phyloP scores from a whole-genome alignment of 2,329 filamentous ascomycete species.

The Trichoderma koningii region DNA sequence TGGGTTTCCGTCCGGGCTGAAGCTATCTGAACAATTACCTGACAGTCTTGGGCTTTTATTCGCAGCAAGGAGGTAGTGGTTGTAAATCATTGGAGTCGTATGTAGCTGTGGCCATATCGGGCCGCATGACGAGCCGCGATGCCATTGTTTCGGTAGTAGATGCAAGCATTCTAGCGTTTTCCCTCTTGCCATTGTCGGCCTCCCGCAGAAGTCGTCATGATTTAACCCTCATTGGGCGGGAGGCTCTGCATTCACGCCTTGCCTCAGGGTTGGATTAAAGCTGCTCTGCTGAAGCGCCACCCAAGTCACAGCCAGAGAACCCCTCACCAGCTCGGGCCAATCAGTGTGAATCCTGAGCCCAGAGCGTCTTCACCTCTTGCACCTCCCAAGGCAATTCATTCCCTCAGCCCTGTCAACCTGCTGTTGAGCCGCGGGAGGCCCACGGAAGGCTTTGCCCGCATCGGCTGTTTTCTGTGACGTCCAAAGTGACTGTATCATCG shows the following conservation, averaged over 20 bases:
- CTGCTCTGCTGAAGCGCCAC: not conserved
- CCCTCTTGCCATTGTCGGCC: not conserved
- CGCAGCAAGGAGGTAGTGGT: not conserved
- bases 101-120: no score
- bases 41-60: not conserved
- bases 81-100: no score
- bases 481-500: not conserved
- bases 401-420: not conserved
- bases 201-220: not conserved
- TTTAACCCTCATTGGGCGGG: no score
- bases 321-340: conserved; percentile 9
- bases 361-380: not conserved
- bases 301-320: not conserved
- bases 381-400: no score
- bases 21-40: no score
- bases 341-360: not conserved
- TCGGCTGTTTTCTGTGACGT: no score
- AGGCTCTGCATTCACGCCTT: not conserved
- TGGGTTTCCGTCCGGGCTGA: no score
- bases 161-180: not conserved
- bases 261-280: not conserved
- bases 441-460: not conserved
- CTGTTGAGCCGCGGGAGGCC: not conserved
- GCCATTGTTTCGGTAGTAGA: not conserved
- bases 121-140: not conserved